Conservation (phyloP, 805 yeast genomes). For the Lachancea meyersii region DNA sequence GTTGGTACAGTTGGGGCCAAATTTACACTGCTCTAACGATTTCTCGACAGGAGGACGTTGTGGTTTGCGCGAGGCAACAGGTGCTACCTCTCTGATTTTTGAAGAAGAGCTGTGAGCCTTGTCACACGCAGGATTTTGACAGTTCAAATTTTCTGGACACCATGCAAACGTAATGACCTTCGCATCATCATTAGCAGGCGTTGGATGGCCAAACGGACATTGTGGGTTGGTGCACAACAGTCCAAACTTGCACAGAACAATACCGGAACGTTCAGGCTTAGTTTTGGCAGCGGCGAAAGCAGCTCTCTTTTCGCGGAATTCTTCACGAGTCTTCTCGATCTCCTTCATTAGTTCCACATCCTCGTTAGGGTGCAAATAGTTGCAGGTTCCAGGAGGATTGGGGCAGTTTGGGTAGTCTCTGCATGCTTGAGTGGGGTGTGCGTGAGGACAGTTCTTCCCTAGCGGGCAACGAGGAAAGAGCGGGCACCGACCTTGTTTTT, state of each 20-base stretch:
- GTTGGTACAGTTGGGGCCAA: slow-evolving; percentile 69
- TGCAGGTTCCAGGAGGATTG: slow-evolving; percentile 76
- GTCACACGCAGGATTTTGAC: slow-evolving; percentile 55
- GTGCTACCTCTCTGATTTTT: slow-evolving; percentile 35
- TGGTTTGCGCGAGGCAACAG: slow-evolving; percentile 20
- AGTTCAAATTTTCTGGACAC: slow-evolving; percentile 67
- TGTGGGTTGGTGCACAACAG: slow-evolving; percentile 64
- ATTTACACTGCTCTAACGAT: slow-evolving; percentile 76
- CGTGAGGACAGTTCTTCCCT: slow-evolving; percentile 59
- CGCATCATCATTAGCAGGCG: slow-evolving; percentile 73
- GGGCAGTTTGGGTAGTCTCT: slow-evolving; percentile 72
- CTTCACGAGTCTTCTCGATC: slow-evolving; percentile 55
- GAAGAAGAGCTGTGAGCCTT: slow-evolving; percentile 82
- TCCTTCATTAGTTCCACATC: slow-evolving; percentile 69
- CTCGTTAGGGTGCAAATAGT: slow-evolving; percentile 76
- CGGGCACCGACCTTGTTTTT: slow-evolving; percentile 59
- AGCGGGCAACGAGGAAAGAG: slow-evolving; percentile 64
- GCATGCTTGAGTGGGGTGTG: slow-evolving; percentile 78
- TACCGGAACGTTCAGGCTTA: slow-evolving; percentile 41
- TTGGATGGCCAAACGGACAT: slow-evolving; percentile 90
- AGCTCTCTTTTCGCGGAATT: slow-evolving; percentile 40
- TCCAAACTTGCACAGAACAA: slow-evolving; percentile 71
- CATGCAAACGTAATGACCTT: slow-evolving; percentile 62
- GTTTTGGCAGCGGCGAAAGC: slow-evolving; percentile 32
- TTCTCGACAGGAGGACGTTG: slow-evolving; percentile 37